A percentile compares a stretch with the other conserved stretches of the same genome.
phyloP scores from a whole-genome alignment of 257 asterid genomes.

The Nicotiana sylvestris region DNA sequence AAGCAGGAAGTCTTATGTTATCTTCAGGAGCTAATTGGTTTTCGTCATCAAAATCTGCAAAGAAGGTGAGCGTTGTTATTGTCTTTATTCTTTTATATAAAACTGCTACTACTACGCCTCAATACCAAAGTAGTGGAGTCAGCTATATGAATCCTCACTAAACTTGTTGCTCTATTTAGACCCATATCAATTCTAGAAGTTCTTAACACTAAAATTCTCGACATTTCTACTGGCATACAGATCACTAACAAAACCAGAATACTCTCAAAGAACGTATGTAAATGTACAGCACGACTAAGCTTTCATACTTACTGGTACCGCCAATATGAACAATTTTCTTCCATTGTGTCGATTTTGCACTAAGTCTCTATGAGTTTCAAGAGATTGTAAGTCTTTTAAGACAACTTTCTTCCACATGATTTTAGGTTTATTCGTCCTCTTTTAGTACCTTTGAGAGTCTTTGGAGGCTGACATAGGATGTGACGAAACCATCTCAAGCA shows the following conservation, averaged over 20 bases:
- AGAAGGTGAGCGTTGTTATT: slow-evolving; percentile 50
- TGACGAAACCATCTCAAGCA: background rate
- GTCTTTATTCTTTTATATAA: background rate
- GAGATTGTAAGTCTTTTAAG: background rate
- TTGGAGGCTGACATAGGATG: background rate
- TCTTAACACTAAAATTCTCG: background rate
- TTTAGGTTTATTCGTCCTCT: background rate
- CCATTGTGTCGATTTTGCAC: background rate
- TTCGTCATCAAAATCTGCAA: slow-evolving; percentile 81
- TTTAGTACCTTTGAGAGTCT: background rate
- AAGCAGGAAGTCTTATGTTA: slow-evolving; percentile 52
- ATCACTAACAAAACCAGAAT: background rate
- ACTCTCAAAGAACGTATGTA: background rate
- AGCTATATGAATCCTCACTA: background rate
- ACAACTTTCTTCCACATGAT: background rate
- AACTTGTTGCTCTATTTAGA: background rate
- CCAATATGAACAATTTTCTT: background rate
- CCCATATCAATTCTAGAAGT: background rate
- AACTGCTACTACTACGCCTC: background rate
- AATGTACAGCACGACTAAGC: background rate
- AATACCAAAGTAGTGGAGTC: background rate
- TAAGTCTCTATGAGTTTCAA: no score
- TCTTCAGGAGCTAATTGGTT: slow-evolving; percentile 87
- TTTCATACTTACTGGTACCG: background rate
- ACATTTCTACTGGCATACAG: background rate